Evolutionary conservation across 176 grass and related monocot species (phyloP).

Genomic region (Musa schizocarpa): DNA sequence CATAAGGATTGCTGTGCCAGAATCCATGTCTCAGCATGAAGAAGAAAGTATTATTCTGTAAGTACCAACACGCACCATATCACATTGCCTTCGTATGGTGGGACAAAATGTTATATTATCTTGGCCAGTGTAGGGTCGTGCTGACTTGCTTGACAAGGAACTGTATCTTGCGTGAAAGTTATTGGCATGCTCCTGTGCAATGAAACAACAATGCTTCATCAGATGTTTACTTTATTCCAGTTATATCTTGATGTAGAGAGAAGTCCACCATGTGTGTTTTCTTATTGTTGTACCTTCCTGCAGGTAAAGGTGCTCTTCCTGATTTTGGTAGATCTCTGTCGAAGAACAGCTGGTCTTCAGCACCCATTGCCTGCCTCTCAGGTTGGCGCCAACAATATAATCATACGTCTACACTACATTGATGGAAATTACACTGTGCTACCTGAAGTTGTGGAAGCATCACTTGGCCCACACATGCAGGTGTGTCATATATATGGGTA

Average conservation of each 20-base stretch:
- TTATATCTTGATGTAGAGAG: background rate
- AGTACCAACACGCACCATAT: too few species aligned
- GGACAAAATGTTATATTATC: too few species aligned
- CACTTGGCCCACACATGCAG: constrained; percentile 98
- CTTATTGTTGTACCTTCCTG: constrained; percentile 2
- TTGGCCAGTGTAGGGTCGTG: too few species aligned
- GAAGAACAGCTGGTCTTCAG: constrained; percentile 64
- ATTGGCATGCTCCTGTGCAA: too few species aligned
- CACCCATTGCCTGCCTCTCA: constrained; percentile 86
- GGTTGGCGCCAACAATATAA: constrained; percentile 88
- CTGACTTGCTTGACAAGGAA: too few species aligned
- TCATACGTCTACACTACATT: constrained; percentile 93
- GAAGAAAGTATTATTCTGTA: too few species aligned
- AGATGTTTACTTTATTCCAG: background rate
- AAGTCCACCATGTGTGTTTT: constrained; percentile 2
- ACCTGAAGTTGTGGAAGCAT: constrained; percentile 96
- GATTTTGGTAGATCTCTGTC: constrained; percentile 95
- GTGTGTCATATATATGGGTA: constrained; percentile 27
- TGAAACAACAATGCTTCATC: too few species aligned
- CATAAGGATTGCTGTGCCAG: too few species aligned
- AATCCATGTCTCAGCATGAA: too few species aligned
- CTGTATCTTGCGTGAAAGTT: too few species aligned
- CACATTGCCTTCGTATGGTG: too few species aligned
- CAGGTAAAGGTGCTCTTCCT: constrained; percentile 96
- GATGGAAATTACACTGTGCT: constrained; percentile 96